Evolutionary conservation across 306 rosid species (phyloP), one percentile per base, ranked within the genome.

Genomic region (Acmispon strigosus): DNA sequence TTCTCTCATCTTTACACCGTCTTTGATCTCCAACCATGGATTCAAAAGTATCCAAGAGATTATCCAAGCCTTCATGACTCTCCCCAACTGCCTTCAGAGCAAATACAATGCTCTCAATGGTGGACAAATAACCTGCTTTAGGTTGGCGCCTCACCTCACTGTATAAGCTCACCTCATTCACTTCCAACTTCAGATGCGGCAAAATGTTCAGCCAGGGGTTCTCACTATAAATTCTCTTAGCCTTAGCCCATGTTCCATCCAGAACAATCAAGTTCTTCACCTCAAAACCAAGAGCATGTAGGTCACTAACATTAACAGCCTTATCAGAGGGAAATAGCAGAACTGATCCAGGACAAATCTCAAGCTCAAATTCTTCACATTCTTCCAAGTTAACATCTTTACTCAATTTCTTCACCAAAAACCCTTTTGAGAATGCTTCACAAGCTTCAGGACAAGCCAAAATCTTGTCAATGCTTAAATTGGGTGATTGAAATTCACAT

Each of bases 211-310:
- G 55, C 98, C 96, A 93, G 53, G 93, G 93, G 72, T 90, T 93
- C 62, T 93, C 96, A 19, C 78, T 69, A 63, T 93, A 88, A 68
- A 93, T 77, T 73, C 96, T 86, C 69, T 69, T 92, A 18, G 98
- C 98, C 86, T 92, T 92, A 5, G 98, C 83, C 98, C 98, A 90
- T 49, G 96, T 92, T 64, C 96, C 96, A 79, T 92, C 96, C 54
- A 86, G 66, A 37, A 92, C 91, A 59, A 90, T 88, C 89, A 90
- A 70, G 71, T 88, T 84, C 82, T 76, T 85, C 62, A 92, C 87
- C 73, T 81, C 57, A 18, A 78, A 66, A 65, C 80, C 81, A 73
- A 67, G 58, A 54, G 62, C 81, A 66, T 80, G 70, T 10, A 85
- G 68, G 11, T 78, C 78, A 19, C 66, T 50, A 15, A 72, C 54